Conservation (phyloP, 352 stramenopile species). For the Blastocystis sp. region DNA sequence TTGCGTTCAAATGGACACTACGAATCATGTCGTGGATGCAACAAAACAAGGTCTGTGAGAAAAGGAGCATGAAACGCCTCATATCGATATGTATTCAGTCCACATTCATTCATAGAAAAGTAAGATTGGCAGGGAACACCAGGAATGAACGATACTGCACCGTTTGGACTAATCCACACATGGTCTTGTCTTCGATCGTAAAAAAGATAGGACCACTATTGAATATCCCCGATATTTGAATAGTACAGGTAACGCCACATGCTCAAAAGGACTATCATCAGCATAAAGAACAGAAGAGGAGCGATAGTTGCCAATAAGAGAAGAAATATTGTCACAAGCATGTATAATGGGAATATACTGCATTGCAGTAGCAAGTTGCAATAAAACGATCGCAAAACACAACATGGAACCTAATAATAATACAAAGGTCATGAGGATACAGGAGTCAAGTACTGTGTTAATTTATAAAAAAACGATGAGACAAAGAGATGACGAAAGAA, state of each 20-base stretch:
- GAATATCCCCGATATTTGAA: neutral
- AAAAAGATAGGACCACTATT: conserved; percentile 41
- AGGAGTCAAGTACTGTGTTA: neutral
- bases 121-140: conserved; percentile 36
- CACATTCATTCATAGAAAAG: neutral
- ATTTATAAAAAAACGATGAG: neutral
- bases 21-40: neutral
- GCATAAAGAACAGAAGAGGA: neutral
- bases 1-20: neutral
- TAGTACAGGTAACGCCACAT: neutral
- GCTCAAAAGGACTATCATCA: conserved; percentile 42
- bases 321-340: neutral
- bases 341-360: neutral
- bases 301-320: neutral
- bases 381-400: neutral
- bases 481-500: neutral
- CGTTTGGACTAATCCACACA: conserved; percentile 50
- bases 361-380: neutral
- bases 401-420: neutral
- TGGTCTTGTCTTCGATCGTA: neutral
- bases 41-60: neutral
- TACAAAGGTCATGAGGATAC: neutral
- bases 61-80: conserved; percentile 3
- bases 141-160: neutral
- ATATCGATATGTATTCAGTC: neutral